phyloP scores from a whole-genome alignment of 2,329 filamentous ascomycete species.

The Bimuria novae-zelandiae region DNA sequence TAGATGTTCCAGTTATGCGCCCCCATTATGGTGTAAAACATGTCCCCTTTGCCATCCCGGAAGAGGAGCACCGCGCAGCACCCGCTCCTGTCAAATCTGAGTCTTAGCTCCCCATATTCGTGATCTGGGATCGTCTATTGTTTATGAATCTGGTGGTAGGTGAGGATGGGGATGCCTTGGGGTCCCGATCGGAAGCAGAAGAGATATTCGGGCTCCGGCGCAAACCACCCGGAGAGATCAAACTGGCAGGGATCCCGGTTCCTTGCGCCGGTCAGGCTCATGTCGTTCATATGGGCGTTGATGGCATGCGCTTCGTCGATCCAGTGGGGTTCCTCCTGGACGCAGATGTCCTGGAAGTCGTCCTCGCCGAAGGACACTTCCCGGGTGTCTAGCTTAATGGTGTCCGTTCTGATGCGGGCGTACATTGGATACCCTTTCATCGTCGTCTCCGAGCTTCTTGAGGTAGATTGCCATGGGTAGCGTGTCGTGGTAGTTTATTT shows the following conservation, averaged over 20 bases:
- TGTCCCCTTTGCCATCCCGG: neutral
- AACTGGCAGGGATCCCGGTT: neutral
- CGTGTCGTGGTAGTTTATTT: neutral
- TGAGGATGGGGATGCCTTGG: neutral
- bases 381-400: neutral
- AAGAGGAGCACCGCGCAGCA: neutral
- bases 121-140: neutral
- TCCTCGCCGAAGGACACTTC: neutral
- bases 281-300: neutral
- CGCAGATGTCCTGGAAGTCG: neutral
- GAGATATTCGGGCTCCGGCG: neutral
- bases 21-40: neutral
- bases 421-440: neutral
- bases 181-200: neutral
- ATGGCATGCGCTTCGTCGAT: neutral
- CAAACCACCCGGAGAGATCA: neutral
- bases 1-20: neutral
- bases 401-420: neutral
- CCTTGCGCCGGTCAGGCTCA: neutral
- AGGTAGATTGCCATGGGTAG: neutral
- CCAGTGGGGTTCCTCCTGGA: neutral
- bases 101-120: neutral
- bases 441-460: neutral
- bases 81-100: neutral
- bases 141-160: neutral